phyloP scores from a whole-genome alignment of 2,329 filamentous ascomycete genomes.

The Parafenestella ontariensis region DNA sequence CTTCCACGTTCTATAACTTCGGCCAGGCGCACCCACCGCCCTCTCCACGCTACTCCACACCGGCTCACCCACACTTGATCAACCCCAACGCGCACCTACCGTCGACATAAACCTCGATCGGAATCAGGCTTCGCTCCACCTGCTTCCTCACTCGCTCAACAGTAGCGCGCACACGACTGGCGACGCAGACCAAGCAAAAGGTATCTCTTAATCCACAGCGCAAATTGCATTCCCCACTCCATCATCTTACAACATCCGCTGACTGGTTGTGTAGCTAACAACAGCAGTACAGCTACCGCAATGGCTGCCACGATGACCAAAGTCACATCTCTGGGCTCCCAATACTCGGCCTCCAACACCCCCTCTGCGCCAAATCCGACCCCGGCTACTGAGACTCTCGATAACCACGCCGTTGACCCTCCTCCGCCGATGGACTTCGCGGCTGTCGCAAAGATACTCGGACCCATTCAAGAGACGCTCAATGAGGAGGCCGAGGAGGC shows the following conservation, averaged over 20 bases:
- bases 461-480: slow-evolving; percentile 36
- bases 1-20: slow-evolving; percentile 5
- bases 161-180: not conserved
- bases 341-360: slow-evolving; percentile 19
- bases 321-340: slow-evolving; percentile 29
- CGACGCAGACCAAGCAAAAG: not conserved
- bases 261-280: not conserved
- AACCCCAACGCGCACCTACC: not conserved
- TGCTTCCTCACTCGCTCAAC: not conserved
- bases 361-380: slow-evolving; percentile 36
- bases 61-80: slow-evolving; percentile 5
- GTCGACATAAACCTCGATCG: not conserved
- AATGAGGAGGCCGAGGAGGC: slow-evolving; percentile 41
- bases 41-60: slow-evolving; percentile 6
- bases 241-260: not conserved
- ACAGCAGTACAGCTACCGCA: not conserved
- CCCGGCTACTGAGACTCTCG: slow-evolving; percentile 28
- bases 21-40: slow-evolving; percentile 20
- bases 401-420: slow-evolving; percentile 16
- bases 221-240: not conserved
- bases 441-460: slow-evolving; percentile 36
- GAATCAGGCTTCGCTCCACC: not conserved
- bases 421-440: slow-evolving; percentile 30
- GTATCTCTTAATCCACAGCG: not conserved
- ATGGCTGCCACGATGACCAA: slow-evolving; percentile 16